Evolutionary conservation across 176 grass and related monocot species (phyloP), one percentile per base, ranked within the genome.

Genomic region (Zizania latifolia): DNA sequence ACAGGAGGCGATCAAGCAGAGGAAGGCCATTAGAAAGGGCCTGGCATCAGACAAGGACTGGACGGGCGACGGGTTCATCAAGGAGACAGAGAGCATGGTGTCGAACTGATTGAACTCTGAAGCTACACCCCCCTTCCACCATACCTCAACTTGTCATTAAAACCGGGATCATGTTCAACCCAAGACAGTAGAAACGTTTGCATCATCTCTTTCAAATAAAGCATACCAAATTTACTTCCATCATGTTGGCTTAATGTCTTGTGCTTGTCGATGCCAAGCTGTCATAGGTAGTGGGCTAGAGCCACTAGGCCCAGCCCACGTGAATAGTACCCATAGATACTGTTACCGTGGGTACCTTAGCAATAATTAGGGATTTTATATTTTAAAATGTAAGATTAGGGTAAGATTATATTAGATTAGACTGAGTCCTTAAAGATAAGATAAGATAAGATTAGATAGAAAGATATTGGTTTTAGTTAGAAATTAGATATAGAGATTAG

Each of bases 41-140:
- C 84, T 99, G 70, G 84, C 94, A 68, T 95, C 96, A 23, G 92
- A 99, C 68, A 88, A 92, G 79, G 96, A 99, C 63, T 99, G 92
- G 96, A 99, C 96, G 19, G 96, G 92, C 9, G 96, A 99, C 58
- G 96, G 96, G 1, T 99, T 99, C 19, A 89, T 99, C 58, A 84
- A 86, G 45, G 96, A 99, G 72, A 88, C 92, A 0, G 91, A 99
- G 48, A 99, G 92, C 76, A 99, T 99, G 92, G 96, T 90, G 22
- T 99, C 96, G 62, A 99, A 99, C 73, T 99, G 81, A 96, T 74
- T 81, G 35, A 26, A 41, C 35, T 26, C 34, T 38, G 4, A 21
- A 13, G 19, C 17, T 45, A 27, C 19, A 27, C 59, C 46, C 22
- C n/a, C 70, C 65, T 62, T 45, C 44, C 54, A 80, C 44, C 76